Percentiles rank a stretch among this genome's conserved stretches.
These are phyloP conservation scores for Solanum okadae DNA, from an alignment of 257 asterid genomes.

Conservation along the genomic window DNA sequence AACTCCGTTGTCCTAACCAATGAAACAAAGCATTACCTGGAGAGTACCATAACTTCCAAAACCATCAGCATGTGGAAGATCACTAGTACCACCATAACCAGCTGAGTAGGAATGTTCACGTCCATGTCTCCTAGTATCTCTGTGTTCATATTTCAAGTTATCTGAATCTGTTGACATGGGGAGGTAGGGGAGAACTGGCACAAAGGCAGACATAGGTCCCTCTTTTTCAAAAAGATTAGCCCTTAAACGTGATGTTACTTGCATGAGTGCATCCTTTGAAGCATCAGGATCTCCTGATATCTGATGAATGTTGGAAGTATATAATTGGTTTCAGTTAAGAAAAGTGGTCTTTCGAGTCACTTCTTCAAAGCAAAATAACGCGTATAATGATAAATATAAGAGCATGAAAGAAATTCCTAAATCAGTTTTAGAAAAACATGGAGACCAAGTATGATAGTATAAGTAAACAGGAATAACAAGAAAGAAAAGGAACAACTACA, in stretches of 20 bases:
- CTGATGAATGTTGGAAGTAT: not conserved
- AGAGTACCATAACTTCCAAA: slow-evolving; percentile 11
- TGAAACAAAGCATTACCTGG: slow-evolving; percentile 3
- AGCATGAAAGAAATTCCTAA: not conserved
- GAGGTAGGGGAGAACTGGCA: slow-evolving; percentile 20
- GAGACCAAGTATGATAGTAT: not conserved
- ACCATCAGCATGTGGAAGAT: slow-evolving; percentile 11
- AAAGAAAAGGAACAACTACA: not conserved
- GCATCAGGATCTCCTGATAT: slow-evolving; percentile 14
- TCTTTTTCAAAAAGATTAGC: slow-evolving; percentile 21
- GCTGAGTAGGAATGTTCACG: slow-evolving; percentile 13
- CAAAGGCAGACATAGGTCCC: slow-evolving; percentile 10
- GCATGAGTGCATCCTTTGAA: slow-evolving; percentile 17
- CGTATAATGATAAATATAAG: not conserved
- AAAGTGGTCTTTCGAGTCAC: not conserved
- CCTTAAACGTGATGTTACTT: slow-evolving; percentile 21
- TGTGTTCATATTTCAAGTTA: slow-evolving; percentile 1
- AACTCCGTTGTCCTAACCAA: not conserved
- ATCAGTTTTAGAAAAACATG: not conserved
- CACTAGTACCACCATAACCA: slow-evolving; percentile 13
- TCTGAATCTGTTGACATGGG: slow-evolving; percentile 9
- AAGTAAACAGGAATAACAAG: not conserved
- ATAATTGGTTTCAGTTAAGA: not conserved
- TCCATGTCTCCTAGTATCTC: slow-evolving; percentile 12
- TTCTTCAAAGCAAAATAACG: not conserved